phyloP scores from a whole-genome alignment of 2,329 filamentous ascomycete species.

The Coccinonectria pachysandricola region DNA sequence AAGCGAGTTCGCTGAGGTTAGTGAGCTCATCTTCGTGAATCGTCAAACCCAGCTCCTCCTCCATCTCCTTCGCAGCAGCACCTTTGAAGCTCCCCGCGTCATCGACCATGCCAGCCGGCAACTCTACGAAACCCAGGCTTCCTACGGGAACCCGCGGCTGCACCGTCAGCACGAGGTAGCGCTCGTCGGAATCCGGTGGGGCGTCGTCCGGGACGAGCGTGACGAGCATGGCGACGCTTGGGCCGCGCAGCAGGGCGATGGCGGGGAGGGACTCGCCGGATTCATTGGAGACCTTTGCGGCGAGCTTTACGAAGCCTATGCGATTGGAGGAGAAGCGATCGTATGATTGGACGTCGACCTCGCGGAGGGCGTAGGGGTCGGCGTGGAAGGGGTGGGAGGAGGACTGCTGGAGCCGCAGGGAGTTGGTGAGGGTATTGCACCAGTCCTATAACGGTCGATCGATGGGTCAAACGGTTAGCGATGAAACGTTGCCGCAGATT shows the following conservation, averaged over 20 bases:
- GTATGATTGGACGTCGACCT: slow-evolving; percentile 41
- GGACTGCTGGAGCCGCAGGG: slow-evolving; percentile 34
- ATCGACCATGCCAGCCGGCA: slow-evolving; percentile 51
- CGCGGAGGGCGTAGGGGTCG: slow-evolving; percentile 41
- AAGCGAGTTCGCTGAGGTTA: slow-evolving; percentile 42
- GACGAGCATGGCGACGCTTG: slow-evolving; percentile 51
- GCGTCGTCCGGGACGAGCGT: slow-evolving; percentile 44
- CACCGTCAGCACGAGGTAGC: slow-evolving; percentile 48
- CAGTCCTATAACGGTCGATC: slow-evolving; percentile 35
- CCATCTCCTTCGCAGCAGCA: slow-evolving; percentile 47
- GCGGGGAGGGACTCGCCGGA: slow-evolving; percentile 42
- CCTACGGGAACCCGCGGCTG: slow-evolving; percentile 48
- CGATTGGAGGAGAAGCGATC: slow-evolving; percentile 38
- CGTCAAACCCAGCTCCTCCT: slow-evolving; percentile 47
- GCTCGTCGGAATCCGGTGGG: slow-evolving; percentile 29
- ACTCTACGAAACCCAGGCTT: slow-evolving; percentile 43
- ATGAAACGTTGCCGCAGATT: background rate
- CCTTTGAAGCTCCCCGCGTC: slow-evolving; percentile 44
- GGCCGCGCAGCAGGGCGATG: slow-evolving; percentile 45
- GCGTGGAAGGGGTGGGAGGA: slow-evolving; percentile 40
- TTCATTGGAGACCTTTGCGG: slow-evolving; percentile 36
- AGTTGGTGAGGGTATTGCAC: slow-evolving; percentile 35
- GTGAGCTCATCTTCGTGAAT: slow-evolving; percentile 38
- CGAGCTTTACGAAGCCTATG: slow-evolving; percentile 49
- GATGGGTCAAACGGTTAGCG: no score